phyloP scores from a whole-genome alignment of 2,329 filamentous ascomycete genomes.

The Phialophora chinensis region DNA sequence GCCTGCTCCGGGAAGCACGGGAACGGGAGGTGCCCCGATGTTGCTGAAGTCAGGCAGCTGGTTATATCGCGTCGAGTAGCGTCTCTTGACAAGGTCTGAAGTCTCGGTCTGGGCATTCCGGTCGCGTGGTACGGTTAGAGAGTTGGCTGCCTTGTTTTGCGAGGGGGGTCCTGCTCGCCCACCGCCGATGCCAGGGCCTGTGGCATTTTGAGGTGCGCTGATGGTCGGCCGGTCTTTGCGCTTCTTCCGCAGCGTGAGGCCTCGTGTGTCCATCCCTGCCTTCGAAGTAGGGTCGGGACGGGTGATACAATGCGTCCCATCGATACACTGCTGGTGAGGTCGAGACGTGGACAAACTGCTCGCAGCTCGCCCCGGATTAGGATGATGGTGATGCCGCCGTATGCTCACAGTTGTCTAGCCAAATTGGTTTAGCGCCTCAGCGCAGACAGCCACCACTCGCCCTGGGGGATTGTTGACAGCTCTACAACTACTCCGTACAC shows the following conservation, averaged over 20 bases:
- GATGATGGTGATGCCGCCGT: not conserved
- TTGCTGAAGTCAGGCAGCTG: slow-evolving; percentile 73
- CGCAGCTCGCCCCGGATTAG: not conserved
- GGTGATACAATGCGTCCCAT: not conserved
- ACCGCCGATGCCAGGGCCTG: slow-evolving; percentile 41
- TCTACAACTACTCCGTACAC: no score
- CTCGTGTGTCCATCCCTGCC: slow-evolving; percentile 46
- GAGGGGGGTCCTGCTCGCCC: slow-evolving; percentile 36
- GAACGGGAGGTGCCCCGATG: slow-evolving; percentile 72
- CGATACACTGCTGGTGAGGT: not conserved
- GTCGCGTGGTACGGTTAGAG: slow-evolving; percentile 45
- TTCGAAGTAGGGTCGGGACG: not conserved
- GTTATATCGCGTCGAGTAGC: slow-evolving; percentile 93
- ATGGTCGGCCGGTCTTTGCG: slow-evolving; percentile 62
- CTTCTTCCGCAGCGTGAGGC: slow-evolving; percentile 69
- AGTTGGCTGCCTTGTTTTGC: slow-evolving; percentile 47
- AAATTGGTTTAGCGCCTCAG: no score
- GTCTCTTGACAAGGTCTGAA: slow-evolving; percentile 85
- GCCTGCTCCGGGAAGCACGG: slow-evolving; percentile 58
- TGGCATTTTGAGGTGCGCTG: slow-evolving; percentile 61
- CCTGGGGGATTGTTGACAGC: no score
- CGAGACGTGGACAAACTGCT: not conserved
- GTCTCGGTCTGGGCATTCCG: slow-evolving; percentile 50
- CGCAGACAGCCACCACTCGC: no score
- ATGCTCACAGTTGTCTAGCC: no score